Conservation (phyloP, 2,329 filamentous ascomycete species). For the Alternaria ethzedia region DNA sequence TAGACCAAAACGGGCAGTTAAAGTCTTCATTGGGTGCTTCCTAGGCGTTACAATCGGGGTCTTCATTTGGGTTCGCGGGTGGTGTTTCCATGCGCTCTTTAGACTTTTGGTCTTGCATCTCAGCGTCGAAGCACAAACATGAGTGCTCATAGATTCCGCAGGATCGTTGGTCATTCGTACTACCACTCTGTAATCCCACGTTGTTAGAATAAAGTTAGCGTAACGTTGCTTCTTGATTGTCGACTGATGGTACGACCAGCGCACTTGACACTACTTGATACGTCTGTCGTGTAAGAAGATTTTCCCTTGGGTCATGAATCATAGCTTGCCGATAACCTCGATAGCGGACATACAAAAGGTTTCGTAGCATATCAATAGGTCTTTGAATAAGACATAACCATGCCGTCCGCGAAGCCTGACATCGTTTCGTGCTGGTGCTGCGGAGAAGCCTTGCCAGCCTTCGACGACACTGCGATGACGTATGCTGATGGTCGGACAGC, state of each 20-base stretch:
- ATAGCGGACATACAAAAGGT: not conserved
- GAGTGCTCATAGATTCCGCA: not conserved
- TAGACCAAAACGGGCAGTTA: not conserved
- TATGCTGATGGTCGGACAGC: not conserved
- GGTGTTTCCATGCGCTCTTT: not conserved
- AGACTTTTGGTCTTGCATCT: not conserved
- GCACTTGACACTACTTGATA: not conserved
- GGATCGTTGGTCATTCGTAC: not conserved
- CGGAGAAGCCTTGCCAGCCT: not conserved
- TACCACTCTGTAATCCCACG: not conserved
- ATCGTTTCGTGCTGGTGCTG: not conserved
- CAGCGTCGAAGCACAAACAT: not conserved
- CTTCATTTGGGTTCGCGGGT: not conserved
- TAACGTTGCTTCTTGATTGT: conserved; percentile 2
- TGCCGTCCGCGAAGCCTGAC: not conserved
- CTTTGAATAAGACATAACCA: not conserved
- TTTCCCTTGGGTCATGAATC: not conserved
- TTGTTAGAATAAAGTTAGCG: conserved; percentile 4
- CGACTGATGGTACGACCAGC: not conserved
- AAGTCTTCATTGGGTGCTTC: not conserved
- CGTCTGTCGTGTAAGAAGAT: not conserved
- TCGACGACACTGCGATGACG: not conserved
- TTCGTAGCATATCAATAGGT: too few relatives aligned
- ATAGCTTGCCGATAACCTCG: not conserved
- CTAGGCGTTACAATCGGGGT: not conserved